Evolutionary conservation across 1,284 basidiomycete species (phyloP).

Genomic region (Coniferiporia sulphurascens): DNA sequence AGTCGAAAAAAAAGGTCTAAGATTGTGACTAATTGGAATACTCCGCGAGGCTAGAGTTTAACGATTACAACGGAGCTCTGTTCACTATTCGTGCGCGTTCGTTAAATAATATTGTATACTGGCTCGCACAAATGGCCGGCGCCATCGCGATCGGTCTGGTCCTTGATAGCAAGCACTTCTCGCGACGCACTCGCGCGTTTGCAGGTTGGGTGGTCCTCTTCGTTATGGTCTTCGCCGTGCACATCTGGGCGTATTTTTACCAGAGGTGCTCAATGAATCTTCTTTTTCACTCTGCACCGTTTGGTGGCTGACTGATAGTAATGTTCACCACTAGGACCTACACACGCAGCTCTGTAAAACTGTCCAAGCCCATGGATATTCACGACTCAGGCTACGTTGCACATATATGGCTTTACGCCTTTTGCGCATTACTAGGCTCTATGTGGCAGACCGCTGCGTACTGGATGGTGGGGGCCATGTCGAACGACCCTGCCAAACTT

Average conservation of each 20-base stretch:
- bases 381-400: constrained; percentile 29
- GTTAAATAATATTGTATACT: constrained; percentile 36
- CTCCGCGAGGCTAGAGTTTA: constrained; percentile 26
- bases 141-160: constrained; percentile 34
- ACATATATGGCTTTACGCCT: constrained; percentile 35
- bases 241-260: constrained; percentile 67
- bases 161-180: constrained; percentile 22
- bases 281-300: background rate
- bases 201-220: constrained; percentile 56
- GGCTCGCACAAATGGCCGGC: constrained; percentile 35
- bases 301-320: constrained; percentile 24
- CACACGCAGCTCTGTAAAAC: constrained; percentile 41
- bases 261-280: constrained; percentile 44
- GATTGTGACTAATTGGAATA: background rate
- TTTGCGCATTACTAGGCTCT: constrained; percentile 37
- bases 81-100: constrained; percentile 36
- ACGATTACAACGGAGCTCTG: constrained; percentile 36
- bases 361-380: constrained; percentile 26
- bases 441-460: constrained; percentile 42
- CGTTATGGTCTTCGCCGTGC: constrained; percentile 56
- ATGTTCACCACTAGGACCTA: constrained; percentile 42
- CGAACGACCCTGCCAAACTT: constrained; percentile 35
- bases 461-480: constrained; percentile 41
- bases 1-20: background rate
- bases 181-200: constrained; percentile 60